Percentiles rank a stretch among this genome's conserved stretches.
These are phyloP conservation scores for Colletotrichum cereale DNA, from an alignment of 2,329 filamentous ascomycete species.

Conservation along the genomic window DNA sequence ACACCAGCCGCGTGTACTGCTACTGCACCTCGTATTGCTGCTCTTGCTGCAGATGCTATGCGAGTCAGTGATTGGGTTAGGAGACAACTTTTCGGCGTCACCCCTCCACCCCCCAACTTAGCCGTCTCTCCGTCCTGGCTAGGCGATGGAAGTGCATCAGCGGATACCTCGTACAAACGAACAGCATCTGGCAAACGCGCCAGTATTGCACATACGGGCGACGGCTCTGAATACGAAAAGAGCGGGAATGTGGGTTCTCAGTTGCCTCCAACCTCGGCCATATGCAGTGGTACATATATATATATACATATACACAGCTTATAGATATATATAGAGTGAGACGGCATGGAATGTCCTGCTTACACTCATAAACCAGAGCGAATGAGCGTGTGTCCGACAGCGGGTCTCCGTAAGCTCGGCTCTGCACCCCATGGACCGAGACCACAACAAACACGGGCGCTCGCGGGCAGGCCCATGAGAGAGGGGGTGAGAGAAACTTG, in stretches of 20 bases:
- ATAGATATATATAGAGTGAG: neutral
- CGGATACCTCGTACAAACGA: slow-evolving; percentile 7
- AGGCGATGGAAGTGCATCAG: slow-evolving; percentile 3
- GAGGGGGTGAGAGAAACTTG: too few relatives aligned
- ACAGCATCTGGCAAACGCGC: slow-evolving; percentile 18
- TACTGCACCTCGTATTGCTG: slow-evolving; percentile 37
- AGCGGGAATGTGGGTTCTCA: neutral
- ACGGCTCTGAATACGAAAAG: slow-evolving; percentile 2
- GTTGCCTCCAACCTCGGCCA: neutral
- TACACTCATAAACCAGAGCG: neutral
- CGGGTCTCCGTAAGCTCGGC: neutral
- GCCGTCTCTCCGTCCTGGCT: too few relatives aligned
- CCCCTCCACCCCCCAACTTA: neutral
- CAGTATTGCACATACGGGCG: neutral
- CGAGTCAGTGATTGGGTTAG: slow-evolving; percentile 19
- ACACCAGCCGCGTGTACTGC: slow-evolving; percentile 24
- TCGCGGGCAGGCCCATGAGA: neutral
- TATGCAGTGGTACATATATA: neutral
- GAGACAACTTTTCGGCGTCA: slow-evolving; percentile 10
- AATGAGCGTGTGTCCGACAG: neutral
- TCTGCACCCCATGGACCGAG: neutral
- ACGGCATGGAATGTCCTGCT: neutral
- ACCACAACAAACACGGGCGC: neutral
- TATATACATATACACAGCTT: neutral
- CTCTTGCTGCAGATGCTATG: slow-evolving; percentile 10